A percentile compares a stretch with the other conserved stretches of the same genome.
Conservation (phyloP, 768 basidiomycete species). For the Suillus subaureus region DNA sequence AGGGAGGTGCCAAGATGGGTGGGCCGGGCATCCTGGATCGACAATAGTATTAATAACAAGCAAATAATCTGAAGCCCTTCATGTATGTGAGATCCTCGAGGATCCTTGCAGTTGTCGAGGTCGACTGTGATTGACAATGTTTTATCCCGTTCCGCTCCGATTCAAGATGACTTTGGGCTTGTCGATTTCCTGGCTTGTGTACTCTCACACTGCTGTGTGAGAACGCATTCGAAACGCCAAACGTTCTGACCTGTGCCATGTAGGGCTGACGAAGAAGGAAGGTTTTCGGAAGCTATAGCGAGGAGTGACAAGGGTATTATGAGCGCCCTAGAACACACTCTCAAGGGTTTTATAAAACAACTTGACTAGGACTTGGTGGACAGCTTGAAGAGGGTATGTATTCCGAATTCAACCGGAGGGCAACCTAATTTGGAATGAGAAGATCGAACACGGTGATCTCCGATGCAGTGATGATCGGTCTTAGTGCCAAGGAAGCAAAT, state of each 20-base stretch:
- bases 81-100: background rate
- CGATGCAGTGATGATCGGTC: conserved; percentile 2
- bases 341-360: too few relatives aligned
- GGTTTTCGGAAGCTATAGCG: too few relatives aligned
- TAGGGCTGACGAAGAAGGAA: too few relatives aligned
- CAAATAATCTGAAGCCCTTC: background rate
- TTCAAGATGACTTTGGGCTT: too few relatives aligned
- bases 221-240: background rate
- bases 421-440: background rate
- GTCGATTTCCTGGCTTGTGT: too few relatives aligned
- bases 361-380: too few relatives aligned
- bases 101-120: background rate
- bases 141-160: background rate
- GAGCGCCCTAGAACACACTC: background rate
- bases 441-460: conserved; percentile 13
- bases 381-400: too few relatives aligned
- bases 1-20: background rate
- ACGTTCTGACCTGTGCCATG: background rate
- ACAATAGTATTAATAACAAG: background rate
- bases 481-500: conserved; percentile 10
- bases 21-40: background rate
- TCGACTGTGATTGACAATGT: background rate
- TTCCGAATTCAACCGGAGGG: conserved; percentile 4
- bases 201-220: background rate
- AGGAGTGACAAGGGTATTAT: too few relatives aligned